Percentiles rank a stretch among this genome's conserved stretches.
Conservation (phyloP, 2,329 filamentous ascomycete genomes). For the Fusarium solani-melongenae region DNA sequence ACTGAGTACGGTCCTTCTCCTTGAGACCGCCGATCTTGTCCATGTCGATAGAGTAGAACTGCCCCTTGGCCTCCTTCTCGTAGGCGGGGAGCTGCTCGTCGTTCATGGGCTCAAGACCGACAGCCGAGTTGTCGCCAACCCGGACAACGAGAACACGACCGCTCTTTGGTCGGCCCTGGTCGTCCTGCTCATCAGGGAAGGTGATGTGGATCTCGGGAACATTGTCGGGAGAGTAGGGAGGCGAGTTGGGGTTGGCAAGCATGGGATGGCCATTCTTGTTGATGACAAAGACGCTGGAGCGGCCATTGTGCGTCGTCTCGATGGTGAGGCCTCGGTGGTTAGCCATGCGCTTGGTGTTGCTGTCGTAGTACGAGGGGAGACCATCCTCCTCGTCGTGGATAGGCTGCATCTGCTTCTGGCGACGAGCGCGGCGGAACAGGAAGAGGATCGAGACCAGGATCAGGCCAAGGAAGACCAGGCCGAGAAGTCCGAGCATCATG, state of each 20-base stretch:
- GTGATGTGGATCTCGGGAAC: slow-evolving; percentile 98
- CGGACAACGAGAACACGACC: slow-evolving; percentile 92
- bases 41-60: slow-evolving; percentile 95
- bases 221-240: slow-evolving; percentile 82
- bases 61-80: slow-evolving; percentile 79
- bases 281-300: slow-evolving; percentile 80
- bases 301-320: slow-evolving; percentile 65
- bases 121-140: slow-evolving; percentile 84
- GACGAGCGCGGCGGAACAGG: slow-evolving; percentile 74
- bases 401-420: slow-evolving; percentile 58
- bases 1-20: slow-evolving; percentile 75
- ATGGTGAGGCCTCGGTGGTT: slow-evolving; percentile 68
- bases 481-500: slow-evolving; percentile 82
- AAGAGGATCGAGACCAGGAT: slow-evolving; percentile 75
- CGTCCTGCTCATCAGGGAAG: slow-evolving; percentile 95
- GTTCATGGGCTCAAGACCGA: slow-evolving; percentile 89
- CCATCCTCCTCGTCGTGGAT: slow-evolving; percentile 53
- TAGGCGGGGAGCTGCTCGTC: slow-evolving; percentile 88
- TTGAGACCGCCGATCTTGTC: slow-evolving; percentile 93
- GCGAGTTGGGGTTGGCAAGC: slow-evolving; percentile 78
- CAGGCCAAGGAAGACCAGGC: slow-evolving; percentile 79
- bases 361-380: slow-evolving; percentile 77
- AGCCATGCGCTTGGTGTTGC: slow-evolving; percentile 58
- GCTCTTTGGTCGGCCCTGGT: slow-evolving; percentile 81
- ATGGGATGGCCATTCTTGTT: slow-evolving; percentile 81